These are phyloP conservation scores for Diaporthe amygdali DNA, from an alignment of 2,329 filamentous ascomycete species.

Conservation along the genomic window DNA sequence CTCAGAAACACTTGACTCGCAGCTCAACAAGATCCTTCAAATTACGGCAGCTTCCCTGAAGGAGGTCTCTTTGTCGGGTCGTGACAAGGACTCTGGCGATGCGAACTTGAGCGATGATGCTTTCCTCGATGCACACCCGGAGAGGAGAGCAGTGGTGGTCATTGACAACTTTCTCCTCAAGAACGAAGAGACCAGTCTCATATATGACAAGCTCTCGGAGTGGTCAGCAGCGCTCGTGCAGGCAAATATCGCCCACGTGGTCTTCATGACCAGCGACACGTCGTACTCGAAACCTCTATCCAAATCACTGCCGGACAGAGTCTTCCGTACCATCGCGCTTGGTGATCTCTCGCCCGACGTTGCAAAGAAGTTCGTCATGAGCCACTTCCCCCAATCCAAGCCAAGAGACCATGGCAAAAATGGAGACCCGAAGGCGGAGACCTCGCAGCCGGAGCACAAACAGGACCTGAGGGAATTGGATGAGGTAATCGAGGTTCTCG, in stretches of 20 bases:
- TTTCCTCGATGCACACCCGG: constrained; percentile 88
- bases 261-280: constrained; percentile 90
- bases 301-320: constrained; percentile 86
- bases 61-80: constrained; percentile 72
- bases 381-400: constrained; percentile 67
- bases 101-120: constrained; percentile 78
- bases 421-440: constrained; percentile 30
- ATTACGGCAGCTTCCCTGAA: constrained; percentile 82
- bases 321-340: constrained; percentile 85
- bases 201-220: constrained; percentile 83
- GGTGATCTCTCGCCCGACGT: constrained; percentile 87
- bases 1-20: constrained; percentile 88
- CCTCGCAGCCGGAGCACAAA: constrained; percentile 42
- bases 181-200: constrained; percentile 66
- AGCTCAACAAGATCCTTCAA: constrained; percentile 87
- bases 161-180: constrained; percentile 93
- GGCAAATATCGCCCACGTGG: constrained; percentile 88
- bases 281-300: constrained; percentile 87
- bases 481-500: constrained; percentile 78
- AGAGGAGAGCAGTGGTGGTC: constrained; percentile 80
- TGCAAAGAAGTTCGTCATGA: constrained; percentile 88
- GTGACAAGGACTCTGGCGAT: constrained; percentile 77
- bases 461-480: constrained; percentile 74
- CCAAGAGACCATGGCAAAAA: constrained; percentile 35
- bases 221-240: constrained; percentile 89